Evolutionary conservation across 768 basidiomycete species (phyloP).

Genomic region (Boletales sp.): DNA sequence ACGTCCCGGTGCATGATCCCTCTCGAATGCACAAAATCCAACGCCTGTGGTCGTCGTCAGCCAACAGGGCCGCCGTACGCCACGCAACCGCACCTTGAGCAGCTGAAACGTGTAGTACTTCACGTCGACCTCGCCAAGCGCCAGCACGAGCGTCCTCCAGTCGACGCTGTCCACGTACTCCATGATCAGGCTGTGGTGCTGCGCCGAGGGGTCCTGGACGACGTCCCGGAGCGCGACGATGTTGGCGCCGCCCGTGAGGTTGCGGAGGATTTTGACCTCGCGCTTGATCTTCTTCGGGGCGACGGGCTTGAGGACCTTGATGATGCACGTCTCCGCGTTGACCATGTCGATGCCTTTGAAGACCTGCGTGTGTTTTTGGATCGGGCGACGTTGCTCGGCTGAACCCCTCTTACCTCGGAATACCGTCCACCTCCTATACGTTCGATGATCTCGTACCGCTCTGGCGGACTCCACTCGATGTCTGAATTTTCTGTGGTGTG

Average conservation of each 20-base stretch:
- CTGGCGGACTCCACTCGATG: conserved; percentile 63
- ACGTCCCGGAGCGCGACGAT: conserved; percentile 64
- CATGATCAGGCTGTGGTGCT: conserved; percentile 63
- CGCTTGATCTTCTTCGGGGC: conserved; percentile 65
- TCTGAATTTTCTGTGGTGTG: conserved; percentile 55
- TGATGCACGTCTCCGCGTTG: conserved; percentile 51
- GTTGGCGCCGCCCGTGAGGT: conserved; percentile 69
- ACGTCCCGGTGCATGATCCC: conserved; percentile 73
- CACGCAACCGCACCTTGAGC: conserved; percentile 39
- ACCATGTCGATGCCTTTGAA: conserved; percentile 59
- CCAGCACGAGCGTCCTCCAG: conserved; percentile 57
- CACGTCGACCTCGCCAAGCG: conserved; percentile 63
- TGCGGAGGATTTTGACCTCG: conserved; percentile 71
- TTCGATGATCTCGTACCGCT: conserved; percentile 62
- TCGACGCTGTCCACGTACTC: conserved; percentile 68
- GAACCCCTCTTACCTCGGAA: conserved; percentile 60
- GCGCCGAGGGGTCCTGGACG: conserved; percentile 59
- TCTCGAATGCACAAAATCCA: conserved; percentile 68
- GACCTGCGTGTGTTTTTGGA: no score
- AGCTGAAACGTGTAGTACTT: conserved; percentile 67
- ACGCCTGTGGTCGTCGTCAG: conserved; percentile 33
- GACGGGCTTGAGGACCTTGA: conserved; percentile 75
- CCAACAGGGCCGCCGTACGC: background rate
- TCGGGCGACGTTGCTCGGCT: no score
- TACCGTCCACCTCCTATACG: conserved; percentile 66